Conservation (phyloP, 495 filamentous ascomycete species). For the Collariella sp. region DNA sequence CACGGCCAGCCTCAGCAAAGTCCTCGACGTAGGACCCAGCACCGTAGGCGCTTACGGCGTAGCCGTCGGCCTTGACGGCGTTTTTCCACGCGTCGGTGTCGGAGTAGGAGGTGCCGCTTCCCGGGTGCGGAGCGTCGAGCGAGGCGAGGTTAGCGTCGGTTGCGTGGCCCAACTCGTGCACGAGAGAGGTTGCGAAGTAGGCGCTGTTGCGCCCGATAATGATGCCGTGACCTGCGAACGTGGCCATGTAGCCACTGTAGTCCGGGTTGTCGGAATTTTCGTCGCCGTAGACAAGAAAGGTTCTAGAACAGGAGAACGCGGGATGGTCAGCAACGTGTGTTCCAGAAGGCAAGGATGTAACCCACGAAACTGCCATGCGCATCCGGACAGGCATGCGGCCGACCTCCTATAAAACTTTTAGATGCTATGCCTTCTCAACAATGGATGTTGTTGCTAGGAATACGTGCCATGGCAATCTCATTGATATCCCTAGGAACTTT, state of each 20-base stretch:
- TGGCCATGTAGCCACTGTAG: slow-evolving; percentile 9
- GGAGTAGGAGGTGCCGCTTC: slow-evolving; percentile 3
- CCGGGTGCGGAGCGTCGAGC: slow-evolving; percentile 1
- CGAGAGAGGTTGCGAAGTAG: slow-evolving; percentile 11
- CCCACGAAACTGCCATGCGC: slow-evolving; percentile 1
- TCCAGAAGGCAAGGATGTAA: background rate
- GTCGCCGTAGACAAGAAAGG: slow-evolving; percentile 13
- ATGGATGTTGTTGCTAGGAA: background rate
- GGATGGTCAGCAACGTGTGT: no score
- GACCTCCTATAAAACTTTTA: background rate
- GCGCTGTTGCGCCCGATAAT: slow-evolving; percentile 8
- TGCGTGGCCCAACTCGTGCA: slow-evolving; percentile 13
- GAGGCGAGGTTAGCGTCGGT: slow-evolving; percentile 10
- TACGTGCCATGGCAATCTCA: slow-evolving; percentile 4
- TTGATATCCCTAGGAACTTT: slow-evolving; percentile 2
- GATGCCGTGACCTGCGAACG: slow-evolving; percentile 2
- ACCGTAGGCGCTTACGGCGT: slow-evolving; percentile 12
- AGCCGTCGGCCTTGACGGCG: slow-evolving; percentile 10
- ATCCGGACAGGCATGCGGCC: slow-evolving; percentile 2
- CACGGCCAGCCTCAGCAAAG: slow-evolving; percentile 12
- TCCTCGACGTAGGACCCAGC: slow-evolving; percentile 6
- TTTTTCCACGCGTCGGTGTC: background rate
- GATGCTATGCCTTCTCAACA: background rate
- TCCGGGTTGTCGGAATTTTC: background rate
- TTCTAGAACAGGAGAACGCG: no score